Percentiles rank a stretch among this genome's conserved stretches.
Evolutionary conservation across 140 eudicot genomes (phyloP).

Genomic region (Oenanthe javanica): DNA sequence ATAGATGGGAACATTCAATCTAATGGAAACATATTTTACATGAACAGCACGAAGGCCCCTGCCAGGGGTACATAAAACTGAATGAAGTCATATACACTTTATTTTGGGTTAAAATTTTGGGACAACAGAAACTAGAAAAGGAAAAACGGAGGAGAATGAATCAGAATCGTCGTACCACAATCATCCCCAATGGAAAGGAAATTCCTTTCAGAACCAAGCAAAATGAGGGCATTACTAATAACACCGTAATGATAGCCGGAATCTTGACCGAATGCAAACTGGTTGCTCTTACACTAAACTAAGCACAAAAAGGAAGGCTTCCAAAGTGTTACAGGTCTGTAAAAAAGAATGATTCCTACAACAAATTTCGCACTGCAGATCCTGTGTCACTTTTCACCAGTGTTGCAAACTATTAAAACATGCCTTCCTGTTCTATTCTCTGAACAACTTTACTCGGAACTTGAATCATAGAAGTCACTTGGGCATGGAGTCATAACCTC

Average conservation of each 20-base stretch:
- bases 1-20: not conserved
- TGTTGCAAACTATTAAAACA: conserved; percentile 23
- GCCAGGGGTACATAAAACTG: conserved; percentile 11
- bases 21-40: conserved; percentile 26
- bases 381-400: conserved; percentile 18
- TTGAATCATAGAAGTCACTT: conserved; percentile 90
- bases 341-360: conserved; percentile 25
- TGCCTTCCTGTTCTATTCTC: conserved; percentile 18
- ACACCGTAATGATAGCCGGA: not conserved
- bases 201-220: conserved; percentile 18
- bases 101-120: not conserved
- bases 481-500: conserved; percentile 99
- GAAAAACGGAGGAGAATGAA: conserved; percentile 9
- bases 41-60: conserved; percentile 16
- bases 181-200: conserved; percentile 28
- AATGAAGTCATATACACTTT: conserved; percentile 32
- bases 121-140: conserved; percentile 8
- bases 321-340: conserved; percentile 19
- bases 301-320: not conserved
- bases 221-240: not conserved
- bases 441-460: conserved; percentile 44
- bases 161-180: conserved; percentile 16
- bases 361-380: conserved; percentile 29
- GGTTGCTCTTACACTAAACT: too few relatives aligned
- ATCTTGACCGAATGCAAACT: too few relatives aligned